Evolutionary conservation across 1,284 basidiomycete species (phyloP).

Genomic region (Melampsora medusae): DNA sequence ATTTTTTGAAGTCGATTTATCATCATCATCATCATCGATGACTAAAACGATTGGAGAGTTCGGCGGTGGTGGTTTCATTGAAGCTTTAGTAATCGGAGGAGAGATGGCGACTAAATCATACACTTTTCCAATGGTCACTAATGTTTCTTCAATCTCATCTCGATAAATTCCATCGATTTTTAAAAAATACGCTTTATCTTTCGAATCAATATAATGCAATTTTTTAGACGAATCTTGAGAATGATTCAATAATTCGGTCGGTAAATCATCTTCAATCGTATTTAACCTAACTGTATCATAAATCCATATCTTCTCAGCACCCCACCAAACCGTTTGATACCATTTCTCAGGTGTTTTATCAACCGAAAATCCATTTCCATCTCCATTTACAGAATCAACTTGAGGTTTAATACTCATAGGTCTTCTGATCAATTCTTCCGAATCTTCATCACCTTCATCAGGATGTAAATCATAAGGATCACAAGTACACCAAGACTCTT

Average conservation of each 20-base stretch:
- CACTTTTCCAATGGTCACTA: constrained; percentile 14
- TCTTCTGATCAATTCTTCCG: background rate
- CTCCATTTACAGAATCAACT: background rate
- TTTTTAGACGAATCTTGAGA: background rate
- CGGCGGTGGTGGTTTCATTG: background rate
- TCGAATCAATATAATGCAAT: background rate
- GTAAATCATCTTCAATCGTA: background rate
- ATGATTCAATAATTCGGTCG: background rate
- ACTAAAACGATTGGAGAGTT: background rate
- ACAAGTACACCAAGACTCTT: constrained; percentile 21
- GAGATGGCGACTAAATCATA: constrained; percentile 12
- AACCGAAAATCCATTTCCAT: background rate
- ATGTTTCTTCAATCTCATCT: constrained; percentile 1
- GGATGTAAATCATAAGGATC: constrained; percentile 22
- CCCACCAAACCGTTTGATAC: constrained; percentile 42
- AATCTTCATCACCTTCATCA: background rate
- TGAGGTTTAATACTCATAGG: background rate
- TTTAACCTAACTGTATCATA: constrained; percentile 30
- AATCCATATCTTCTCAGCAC: constrained; percentile 37
- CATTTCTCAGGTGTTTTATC: constrained; percentile 6
- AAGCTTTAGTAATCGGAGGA: background rate
- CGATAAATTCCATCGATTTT: constrained; percentile 25
- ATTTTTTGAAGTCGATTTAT: background rate
- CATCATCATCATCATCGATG: background rate
- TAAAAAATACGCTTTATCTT: constrained; percentile 18